Conservation (phyloP, 2,329 filamentous ascomycete genomes). For the Ceratocystis papillata region DNA sequence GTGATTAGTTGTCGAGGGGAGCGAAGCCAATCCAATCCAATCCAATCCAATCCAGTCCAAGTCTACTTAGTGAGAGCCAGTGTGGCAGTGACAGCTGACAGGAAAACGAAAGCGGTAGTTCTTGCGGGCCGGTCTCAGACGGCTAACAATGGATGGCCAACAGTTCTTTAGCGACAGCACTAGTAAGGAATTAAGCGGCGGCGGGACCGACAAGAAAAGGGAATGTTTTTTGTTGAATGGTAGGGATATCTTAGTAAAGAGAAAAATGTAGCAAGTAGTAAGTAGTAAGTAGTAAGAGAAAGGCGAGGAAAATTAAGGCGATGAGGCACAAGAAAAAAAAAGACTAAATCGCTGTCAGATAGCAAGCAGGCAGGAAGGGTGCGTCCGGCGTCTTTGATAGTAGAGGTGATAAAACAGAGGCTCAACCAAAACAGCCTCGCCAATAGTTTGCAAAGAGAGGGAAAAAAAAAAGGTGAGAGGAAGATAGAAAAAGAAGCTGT, state of each 20-base stretch:
- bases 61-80: neutral
- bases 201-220: neutral
- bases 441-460: neutral
- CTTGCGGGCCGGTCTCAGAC: neutral
- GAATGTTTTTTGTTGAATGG: neutral
- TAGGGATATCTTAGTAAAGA: neutral
- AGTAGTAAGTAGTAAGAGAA: constrained; percentile 1
- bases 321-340: neutral
- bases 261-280: neutral
- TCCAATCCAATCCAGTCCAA: too few relatives aligned
- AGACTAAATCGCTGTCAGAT: neutral
- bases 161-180: neutral
- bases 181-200: constrained; percentile 8
- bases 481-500: constrained; percentile 5
- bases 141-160: neutral
- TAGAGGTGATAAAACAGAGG: neutral
- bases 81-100: constrained; percentile 1
- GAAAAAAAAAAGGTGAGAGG: neutral
- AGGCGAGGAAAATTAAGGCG: neutral
- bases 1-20: too few relatives aligned
- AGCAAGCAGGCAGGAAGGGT: neutral
- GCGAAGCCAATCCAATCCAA: too few relatives aligned
- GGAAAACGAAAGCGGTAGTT: constrained; percentile 9
- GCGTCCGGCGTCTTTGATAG: neutral
- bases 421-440: neutral